phyloP scores from a whole-genome alignment of 305 asterid species.

The Fraxinus paxiana region DNA sequence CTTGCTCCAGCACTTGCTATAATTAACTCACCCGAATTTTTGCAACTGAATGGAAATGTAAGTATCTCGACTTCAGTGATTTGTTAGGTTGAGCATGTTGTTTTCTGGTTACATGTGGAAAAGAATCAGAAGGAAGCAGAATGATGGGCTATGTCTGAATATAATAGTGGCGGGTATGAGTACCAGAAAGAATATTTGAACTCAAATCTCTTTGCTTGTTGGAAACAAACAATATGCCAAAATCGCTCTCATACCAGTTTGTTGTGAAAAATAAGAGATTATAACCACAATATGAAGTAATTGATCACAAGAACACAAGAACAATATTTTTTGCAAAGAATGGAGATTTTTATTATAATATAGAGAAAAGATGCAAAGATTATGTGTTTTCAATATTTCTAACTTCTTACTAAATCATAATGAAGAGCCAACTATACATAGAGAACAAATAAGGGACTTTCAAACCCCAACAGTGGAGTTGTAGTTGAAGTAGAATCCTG shows the following conservation, averaged over 20 bases:
- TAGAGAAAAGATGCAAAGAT: not conserved
- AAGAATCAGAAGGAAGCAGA: not conserved
- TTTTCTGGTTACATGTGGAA: not conserved
- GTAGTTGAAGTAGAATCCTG: too few relatives aligned
- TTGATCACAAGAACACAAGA: not conserved
- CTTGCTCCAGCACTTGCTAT: constrained; percentile 96
- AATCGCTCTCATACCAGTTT: not conserved
- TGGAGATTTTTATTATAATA: not conserved
- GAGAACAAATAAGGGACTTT: not conserved
- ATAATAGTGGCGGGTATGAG: not conserved
- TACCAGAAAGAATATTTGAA: not conserved
- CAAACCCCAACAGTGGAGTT: too few relatives aligned
- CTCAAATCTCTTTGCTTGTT: not conserved
- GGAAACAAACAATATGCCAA: not conserved
- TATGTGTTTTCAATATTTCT: not conserved
- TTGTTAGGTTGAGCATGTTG: constrained; percentile 4
- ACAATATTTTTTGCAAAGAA: not conserved
- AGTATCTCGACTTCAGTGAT: constrained; percentile 22
- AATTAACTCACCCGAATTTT: constrained; percentile 83
- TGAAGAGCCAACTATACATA: not conserved
- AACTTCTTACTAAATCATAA: too few relatives aligned
- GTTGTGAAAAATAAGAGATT: not conserved
- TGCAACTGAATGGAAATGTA: constrained; percentile 86
- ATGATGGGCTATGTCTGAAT: not conserved
- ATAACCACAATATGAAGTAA: not conserved